These are phyloP conservation scores for Dichotomopilus funicola DNA, from an alignment of 2,329 filamentous ascomycete genomes.

Conservation along the genomic window DNA sequence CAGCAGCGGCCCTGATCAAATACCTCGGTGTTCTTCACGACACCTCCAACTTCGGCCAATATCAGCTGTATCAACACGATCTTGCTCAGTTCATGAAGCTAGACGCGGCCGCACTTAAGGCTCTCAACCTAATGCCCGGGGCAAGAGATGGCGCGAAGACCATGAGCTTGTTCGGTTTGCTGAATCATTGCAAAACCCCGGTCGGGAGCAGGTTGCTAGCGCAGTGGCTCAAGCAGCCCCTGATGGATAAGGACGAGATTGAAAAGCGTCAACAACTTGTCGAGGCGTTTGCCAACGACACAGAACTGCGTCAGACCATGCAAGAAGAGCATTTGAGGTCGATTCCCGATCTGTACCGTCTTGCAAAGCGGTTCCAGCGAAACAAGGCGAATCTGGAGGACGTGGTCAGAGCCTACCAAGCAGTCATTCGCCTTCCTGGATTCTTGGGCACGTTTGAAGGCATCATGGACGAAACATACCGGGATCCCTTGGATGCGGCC, in stretches of 20 bases:
- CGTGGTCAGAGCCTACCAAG: slow-evolving; percentile 91
- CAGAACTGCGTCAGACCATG: slow-evolving; percentile 88
- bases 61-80: slow-evolving; percentile 95
- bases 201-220: slow-evolving; percentile 82
- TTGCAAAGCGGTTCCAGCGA: slow-evolving; percentile 91
- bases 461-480: slow-evolving; percentile 93
- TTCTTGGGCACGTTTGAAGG: slow-evolving; percentile 85
- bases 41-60: slow-evolving; percentile 91
- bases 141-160: slow-evolving; percentile 91
- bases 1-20: slow-evolving; percentile 87
- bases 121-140: slow-evolving; percentile 94
- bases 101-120: slow-evolving; percentile 87
- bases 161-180: slow-evolving; percentile 89
- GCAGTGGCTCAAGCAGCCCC: slow-evolving; percentile 95
- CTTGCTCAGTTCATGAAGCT: slow-evolving; percentile 97
- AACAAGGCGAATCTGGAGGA: slow-evolving; percentile 89
- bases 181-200: slow-evolving; percentile 97
- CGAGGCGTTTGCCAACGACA: slow-evolving; percentile 89
- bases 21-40: slow-evolving; percentile 90
- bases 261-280: slow-evolving; percentile 89
- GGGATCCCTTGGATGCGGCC: slow-evolving; percentile 73
- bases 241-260: slow-evolving; percentile 88
- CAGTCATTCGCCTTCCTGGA: slow-evolving; percentile 82
- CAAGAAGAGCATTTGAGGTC: slow-evolving; percentile 92
- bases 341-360: slow-evolving; percentile 87